Conservation (phyloP, 192 early-diverging fungal species). For the Dispira simplex region DNA sequence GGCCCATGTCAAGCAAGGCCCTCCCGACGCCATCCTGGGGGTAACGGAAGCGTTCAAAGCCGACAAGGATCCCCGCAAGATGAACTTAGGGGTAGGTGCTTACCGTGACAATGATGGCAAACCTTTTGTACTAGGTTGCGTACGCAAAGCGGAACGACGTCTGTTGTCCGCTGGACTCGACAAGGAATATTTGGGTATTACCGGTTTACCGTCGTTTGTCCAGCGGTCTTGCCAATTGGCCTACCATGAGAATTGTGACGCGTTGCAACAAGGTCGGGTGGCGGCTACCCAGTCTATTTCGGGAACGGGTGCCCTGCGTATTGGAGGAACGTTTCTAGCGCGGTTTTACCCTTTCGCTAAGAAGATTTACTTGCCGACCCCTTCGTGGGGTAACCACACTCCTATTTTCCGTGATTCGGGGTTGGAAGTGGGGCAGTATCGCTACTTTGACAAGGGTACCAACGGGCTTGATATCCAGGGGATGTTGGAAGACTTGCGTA, state of each 20-base stretch:
- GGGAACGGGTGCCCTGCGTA: constrained; percentile 91
- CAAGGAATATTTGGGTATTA: constrained; percentile 97
- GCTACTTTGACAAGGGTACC: constrained; percentile 88
- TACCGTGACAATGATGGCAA: constrained; percentile 88
- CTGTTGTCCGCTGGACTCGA: constrained; percentile 52
- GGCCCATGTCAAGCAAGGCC: constrained; percentile 43
- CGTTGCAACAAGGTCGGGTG: constrained; percentile 50
- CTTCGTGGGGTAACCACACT: constrained; percentile 96
- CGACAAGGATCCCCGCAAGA: constrained; percentile 79
- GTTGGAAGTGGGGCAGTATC: constrained; percentile 72
- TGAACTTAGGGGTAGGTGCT: constrained; percentile 97
- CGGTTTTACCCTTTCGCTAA: constrained; percentile 67
- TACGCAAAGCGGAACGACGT: constrained; percentile 76
- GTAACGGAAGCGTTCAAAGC: constrained; percentile 93
- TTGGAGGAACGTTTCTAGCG: constrained; percentile 78
- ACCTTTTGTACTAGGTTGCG: constrained; percentile 81
- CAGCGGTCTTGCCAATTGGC: constrained; percentile 68
- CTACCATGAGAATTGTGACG: constrained; percentile 58
- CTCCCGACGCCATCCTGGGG: constrained; percentile 67
- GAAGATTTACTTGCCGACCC: constrained; percentile 82
- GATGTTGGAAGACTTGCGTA: constrained; percentile 81
- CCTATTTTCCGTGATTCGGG: constrained; percentile 86
- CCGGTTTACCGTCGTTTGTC: constrained; percentile 75
- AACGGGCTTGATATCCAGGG: constrained; percentile 86
- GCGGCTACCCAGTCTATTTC: constrained; percentile 91